phyloP scores from a whole-genome alignment of 495 filamentous ascomycete species.

The Penicillium paxilli region DNA sequence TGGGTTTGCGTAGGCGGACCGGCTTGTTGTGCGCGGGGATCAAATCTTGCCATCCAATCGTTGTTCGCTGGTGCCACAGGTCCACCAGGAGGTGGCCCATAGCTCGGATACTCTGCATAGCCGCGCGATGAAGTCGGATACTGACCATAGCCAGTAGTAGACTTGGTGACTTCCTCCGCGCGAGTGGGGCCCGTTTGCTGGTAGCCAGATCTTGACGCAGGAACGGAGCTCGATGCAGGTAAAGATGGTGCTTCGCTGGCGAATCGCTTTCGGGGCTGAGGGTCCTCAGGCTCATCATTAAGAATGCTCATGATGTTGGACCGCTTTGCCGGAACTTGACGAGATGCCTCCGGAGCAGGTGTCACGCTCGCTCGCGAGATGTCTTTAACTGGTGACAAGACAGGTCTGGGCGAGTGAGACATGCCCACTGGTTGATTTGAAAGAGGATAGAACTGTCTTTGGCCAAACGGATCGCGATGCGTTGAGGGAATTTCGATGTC shows the following conservation, averaged over 20 bases:
- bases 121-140: conserved; percentile 33
- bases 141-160: conserved; percentile 23
- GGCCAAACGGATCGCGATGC: conserved; percentile 40
- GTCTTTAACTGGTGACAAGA: conserved; percentile 46
- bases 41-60: conserved; percentile 50
- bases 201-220: conserved; percentile 17
- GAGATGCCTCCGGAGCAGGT: conserved; percentile 40
- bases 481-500: conserved; percentile 40
- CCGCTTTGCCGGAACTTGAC: conserved; percentile 53
- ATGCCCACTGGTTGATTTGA: conserved; percentile 25
- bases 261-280: conserved; percentile 52
- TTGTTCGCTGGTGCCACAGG: conserved; percentile 33
- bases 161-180: conserved; percentile 28
- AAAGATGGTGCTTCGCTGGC: conserved; percentile 35
- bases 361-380: conserved; percentile 34
- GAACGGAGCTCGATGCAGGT: conserved; percentile 6
- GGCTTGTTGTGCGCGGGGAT: conserved; percentile 39
- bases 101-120: conserved; percentile 39
- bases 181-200: conserved; percentile 18
- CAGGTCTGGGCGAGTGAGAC: conserved; percentile 32
- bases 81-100: conserved; percentile 23
- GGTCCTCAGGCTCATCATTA: conserved; percentile 58
- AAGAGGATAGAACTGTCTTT: conserved; percentile 31
- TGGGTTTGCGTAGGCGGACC: conserved; percentile 27
- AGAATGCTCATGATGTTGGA: conserved; percentile 61